Evolutionary conservation across 345 rosid species (phyloP).

Genomic region (Carallia brachiata): DNA sequence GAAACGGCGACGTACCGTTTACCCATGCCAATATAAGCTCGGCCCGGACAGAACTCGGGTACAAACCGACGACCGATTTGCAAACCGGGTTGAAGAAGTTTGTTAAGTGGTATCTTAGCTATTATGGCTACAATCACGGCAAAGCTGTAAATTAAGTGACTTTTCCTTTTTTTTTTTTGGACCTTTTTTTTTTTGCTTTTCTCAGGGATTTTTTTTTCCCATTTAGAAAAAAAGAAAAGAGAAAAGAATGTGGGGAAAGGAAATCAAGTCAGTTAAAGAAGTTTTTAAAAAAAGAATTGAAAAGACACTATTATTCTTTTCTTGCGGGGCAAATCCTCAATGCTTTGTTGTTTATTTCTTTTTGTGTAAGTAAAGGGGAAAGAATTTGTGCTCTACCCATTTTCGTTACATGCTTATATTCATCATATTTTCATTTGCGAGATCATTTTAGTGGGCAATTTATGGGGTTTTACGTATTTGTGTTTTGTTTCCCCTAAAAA

Average conservation of each 20-base stretch:
- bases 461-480: no score
- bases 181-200: neutral
- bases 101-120: slow-evolving; percentile 22
- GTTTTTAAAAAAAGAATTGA: neutral
- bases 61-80: slow-evolving; percentile 26
- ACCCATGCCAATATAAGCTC: slow-evolving; percentile 24
- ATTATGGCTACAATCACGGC: slow-evolving; percentile 26
- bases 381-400: no score
- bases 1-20: slow-evolving; percentile 32
- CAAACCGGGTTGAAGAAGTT: slow-evolving; percentile 31
- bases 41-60: slow-evolving; percentile 25
- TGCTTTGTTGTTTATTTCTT: slow-evolving; percentile 3
- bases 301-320: slow-evolving; percentile 11
- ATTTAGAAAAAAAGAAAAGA: neutral
- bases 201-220: neutral
- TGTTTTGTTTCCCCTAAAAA: no score
- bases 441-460: no score
- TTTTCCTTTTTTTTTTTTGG: neutral
- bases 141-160: slow-evolving; percentile 18
- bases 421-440: no score
- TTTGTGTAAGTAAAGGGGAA: neutral
- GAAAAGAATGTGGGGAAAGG: neutral
- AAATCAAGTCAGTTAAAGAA: neutral
- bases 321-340: slow-evolving; percentile 1
- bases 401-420: neutral